Evolutionary conservation across 768 basidiomycete genomes (phyloP), one percentile per base, ranked within the genome.

Genomic region (Thelephora aurantiotincta): DNA sequence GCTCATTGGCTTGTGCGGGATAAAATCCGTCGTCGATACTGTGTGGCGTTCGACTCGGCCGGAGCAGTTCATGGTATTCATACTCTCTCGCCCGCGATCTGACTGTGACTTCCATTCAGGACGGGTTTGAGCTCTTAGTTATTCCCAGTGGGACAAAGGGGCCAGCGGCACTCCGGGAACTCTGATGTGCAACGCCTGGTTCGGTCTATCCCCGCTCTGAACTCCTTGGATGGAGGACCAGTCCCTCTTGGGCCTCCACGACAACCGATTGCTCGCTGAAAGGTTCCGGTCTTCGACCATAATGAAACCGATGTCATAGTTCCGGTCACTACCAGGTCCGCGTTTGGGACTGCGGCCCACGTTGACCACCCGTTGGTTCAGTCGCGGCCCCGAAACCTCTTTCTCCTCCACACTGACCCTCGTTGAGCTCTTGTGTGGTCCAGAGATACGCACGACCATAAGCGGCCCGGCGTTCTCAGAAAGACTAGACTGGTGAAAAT

Each of bases 61-160:
- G 43, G 26, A 33, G 12, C 50, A 35, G 42, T 41, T 16, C n/a
- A n/a, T 14, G 38, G 18, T 41, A 41, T 41, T 4, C 38, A 41
- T 14, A 14, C 14, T 1, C 38, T 30, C 26, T 30, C 38, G 12
- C 16, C 14, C 11, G 38, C 9, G 22, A 41, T 14, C 38, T 41
- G 7, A 22, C 38, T 18, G 26, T 4, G 26, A 9, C 9, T 30
- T 30, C 26, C 26, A 30, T 51, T 20, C 50, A 85, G 82, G 77
- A 77, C 37, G 65, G 66, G 45, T 85, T 74, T 50, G 83, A 89
- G 53, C 72, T 75, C 1, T 55, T 90, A 11, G 67, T 90, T 37
- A 72, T 90, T 35, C 87, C 87, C 0, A 87, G 87, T 1, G 87
- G 87, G 5, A 74, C 82, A 6, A 75, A 78, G 58, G 87, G 87